Base-by-base conservation (phyloP, 257 asterid species). In the Salvia hispanica region DNA sequence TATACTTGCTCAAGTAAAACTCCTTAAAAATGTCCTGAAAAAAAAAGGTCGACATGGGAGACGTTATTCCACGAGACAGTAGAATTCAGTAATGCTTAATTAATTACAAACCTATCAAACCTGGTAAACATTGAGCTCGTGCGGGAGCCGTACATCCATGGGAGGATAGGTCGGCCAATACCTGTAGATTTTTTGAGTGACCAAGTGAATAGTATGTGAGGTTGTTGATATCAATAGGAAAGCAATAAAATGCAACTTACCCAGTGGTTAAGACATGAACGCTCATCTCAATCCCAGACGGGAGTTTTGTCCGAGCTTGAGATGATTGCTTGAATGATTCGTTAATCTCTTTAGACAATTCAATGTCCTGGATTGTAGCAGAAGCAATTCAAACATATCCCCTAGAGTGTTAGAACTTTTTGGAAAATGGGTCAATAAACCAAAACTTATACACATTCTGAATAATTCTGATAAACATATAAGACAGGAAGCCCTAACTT, bases 91-190 rank as follows among this genome's bases (percentile, higher is more conserved):
- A 42, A 21, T 21, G 25, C 13, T 40, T 28, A 62, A 64, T 13
- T 16, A 61, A 61, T 47, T n/a, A 48, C 37, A 51, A 31, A 52
- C 21, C 52, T 37, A 66, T 43, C 75, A 78, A 76, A 94, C 97
- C 97, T 94, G 99, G 80, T 91, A 94, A 67, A 84, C 96, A 72
- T 87, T 94, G 70, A 91, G 95, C 74, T 94, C 97, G 56, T 85
- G 98, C 39, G 99, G 99, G 77, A 94, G 84, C 64, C 91, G 91
- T 55, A 94, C 88, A 67, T 91, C 99, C 99, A 94, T 88, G 60
- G 99, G 99, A 69, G 99, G 96, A 82, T 94, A 94, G 40, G 99
- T 94, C 67, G 99, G 99, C 99, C 99, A 94, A 77, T 91, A 94
- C 66, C 99, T 93, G 84, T 73, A 82, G 54, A 36, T 44, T 54